Percentiles rank a stretch among this genome's conserved stretches.
Evolutionary conservation across 2,329 filamentous ascomycete genomes (phyloP).

Genomic region (Talaromyces atroroseus): DNA sequence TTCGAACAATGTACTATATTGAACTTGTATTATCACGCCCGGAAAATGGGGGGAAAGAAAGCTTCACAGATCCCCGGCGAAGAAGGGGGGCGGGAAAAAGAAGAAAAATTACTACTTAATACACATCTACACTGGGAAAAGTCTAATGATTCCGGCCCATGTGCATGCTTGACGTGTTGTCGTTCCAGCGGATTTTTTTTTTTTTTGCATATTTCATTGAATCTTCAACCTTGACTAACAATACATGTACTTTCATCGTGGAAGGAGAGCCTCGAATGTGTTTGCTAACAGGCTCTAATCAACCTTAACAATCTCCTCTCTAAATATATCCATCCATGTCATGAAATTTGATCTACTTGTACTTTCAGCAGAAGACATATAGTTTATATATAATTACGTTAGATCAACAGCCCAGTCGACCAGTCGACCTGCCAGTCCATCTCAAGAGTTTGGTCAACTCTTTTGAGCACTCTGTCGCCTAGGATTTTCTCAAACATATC

Average conservation of each 20-base stretch:
- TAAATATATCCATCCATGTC: neutral
- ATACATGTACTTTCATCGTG: conserved; percentile 6
- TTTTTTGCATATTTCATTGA: conserved; percentile 14
- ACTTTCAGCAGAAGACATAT: neutral
- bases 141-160: conserved; percentile 9
- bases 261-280: neutral
- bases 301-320: conserved; percentile 11
- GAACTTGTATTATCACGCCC: conserved; percentile 15
- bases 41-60: neutral
- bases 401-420: conserved; percentile 21
- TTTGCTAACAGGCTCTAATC: conserved; percentile 5
- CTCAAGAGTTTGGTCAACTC: conserved; percentile 51
- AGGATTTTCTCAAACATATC: conserved; percentile 48
- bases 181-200: conserved; percentile 14
- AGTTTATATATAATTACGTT: neutral
- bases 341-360: neutral
- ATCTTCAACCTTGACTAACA: neutral
- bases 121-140: conserved; percentile 9
- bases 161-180: conserved; percentile 14
- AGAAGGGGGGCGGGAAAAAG: neutral
- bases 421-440: conserved; percentile 40
- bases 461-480: conserved; percentile 51
- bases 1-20: conserved; percentile 16
- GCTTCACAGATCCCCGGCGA: neutral
- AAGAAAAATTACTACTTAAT: conserved; percentile 8